Base-by-base conservation (phyloP, 2,329 filamentous ascomycete genomes). In the Colletotrichum gloeosporioides region DNA sequence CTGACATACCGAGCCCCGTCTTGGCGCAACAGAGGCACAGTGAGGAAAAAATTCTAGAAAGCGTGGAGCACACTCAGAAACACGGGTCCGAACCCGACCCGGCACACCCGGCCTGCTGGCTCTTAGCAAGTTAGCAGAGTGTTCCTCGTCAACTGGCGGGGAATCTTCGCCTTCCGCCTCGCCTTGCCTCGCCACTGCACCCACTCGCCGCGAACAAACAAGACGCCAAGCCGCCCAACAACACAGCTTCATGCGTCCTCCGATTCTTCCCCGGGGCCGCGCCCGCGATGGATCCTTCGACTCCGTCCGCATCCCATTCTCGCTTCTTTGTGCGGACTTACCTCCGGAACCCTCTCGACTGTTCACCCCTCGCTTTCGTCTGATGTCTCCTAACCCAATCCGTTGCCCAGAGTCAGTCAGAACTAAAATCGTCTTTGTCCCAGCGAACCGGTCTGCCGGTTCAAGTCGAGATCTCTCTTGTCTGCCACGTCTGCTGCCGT, bases 251-350 rank as follows among this genome's bases (percentile, higher is more conserved):
- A 68, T 76, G 69, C 73, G n/a, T 44, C 57, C 57, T 64, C 70
- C 64, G 70, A 69, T 69, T 49, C 39, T 65, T 69, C 64, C 61
- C 64, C 73, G 73, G 63, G 57, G 70, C 70, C 70, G 59, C 68
- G 73, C 55, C 70, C 70, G 59, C 57, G 32, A 59, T 73, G 44
- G 70, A 65, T 59, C 70, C 44, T 63, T 34, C 49, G 57, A n/a
- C 8, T 63, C 55, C 69, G 73, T 63, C 69, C 36, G 18, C 32
- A 18, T 64, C 25, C 31, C 36, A 49, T 22, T 32, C 34, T 32
- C n/a, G 27, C 32, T 27, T 39, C 49, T 63, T 73, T 61, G 53
- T 53, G n/a, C n/a, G 61, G 32, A 64, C 15, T 12, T 36, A 61
- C 6, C 39, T 31, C 25, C 57, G 62, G 63, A 55, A 18, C 22